Percentiles rank a stretch among this genome's conserved stretches.
Conservation (phyloP, 106 monocot species). For the Ottelia alismoides region DNA sequence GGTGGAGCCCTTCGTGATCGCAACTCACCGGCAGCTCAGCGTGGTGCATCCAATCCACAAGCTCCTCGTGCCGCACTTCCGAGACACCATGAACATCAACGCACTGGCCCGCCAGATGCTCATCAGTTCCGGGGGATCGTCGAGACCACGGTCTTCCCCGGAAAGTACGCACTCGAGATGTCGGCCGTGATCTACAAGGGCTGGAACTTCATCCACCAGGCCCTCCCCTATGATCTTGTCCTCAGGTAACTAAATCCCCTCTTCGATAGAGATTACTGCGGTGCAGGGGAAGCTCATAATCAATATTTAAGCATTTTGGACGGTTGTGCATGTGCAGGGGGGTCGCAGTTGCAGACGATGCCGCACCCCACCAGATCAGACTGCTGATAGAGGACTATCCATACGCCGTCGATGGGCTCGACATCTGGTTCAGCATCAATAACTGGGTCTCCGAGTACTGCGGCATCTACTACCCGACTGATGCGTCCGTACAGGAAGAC, state of each 20-base stretch:
- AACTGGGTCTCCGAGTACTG: conserved; percentile 54
- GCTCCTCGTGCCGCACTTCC: conserved; percentile 39
- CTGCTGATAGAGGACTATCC: conserved; percentile 71
- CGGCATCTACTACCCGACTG: conserved; percentile 47
- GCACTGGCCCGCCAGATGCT: conserved; percentile 40
- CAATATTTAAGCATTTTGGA: no score
- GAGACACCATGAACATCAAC: conserved; percentile 58
- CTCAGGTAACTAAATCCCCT: no score
- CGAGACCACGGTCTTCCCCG: conserved; percentile 34
- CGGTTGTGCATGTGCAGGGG: no score
- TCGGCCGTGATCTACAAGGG: conserved; percentile 32
- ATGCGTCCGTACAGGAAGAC: conserved; percentile 14
- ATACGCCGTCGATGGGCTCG: conserved; percentile 57
- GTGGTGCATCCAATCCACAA: conserved; percentile 42
- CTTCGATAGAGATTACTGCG: no score
- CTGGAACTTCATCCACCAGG: conserved; percentile 41
- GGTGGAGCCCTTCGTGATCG: conserved; percentile 49
- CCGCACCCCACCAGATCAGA: conserved; percentile 17
- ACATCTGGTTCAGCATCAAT: conserved; percentile 55
- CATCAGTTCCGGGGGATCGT: conserved; percentile 36
- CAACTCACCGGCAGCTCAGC: conserved; percentile 44
- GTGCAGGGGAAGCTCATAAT: no score
- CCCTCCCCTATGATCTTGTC: conserved; percentile 35
- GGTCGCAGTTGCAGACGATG: conserved; percentile 27
- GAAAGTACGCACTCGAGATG: conserved; percentile 31